These are phyloP conservation scores for Wilcoxina mikolae DNA, from an alignment of 495 filamentous ascomycete species.

Conservation along the genomic window DNA sequence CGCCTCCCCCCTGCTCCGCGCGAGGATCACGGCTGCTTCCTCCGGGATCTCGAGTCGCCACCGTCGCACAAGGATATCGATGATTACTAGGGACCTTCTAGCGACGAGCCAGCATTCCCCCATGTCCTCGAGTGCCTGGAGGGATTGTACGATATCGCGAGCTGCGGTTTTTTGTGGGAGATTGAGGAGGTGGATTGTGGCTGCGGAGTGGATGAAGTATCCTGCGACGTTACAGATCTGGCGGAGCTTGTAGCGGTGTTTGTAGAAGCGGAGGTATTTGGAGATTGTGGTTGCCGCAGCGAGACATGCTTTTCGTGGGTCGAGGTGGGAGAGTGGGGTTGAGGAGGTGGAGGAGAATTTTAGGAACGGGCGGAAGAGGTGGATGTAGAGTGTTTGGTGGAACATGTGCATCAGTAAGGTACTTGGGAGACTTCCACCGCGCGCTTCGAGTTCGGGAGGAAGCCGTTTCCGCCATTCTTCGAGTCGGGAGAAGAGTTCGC, in stretches of 20 bases:
- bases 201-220: conserved; percentile 86
- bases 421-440: conserved; percentile 74
- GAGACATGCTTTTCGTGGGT: conserved; percentile 77
- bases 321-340: conserved; percentile 74
- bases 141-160: conserved; percentile 73
- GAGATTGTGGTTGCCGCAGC: conserved; percentile 78
- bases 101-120: conserved; percentile 90
- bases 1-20: conserved; percentile 32
- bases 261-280: conserved; percentile 83
- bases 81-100: conserved; percentile 65
- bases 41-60: conserved; percentile 80
- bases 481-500: conserved; percentile 75
- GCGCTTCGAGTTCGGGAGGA: conserved; percentile 74
- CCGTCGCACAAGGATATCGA: conserved; percentile 69
- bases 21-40: conserved; percentile 60
- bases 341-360: conserved; percentile 88
- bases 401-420: conserved; percentile 98
- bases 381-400: conserved; percentile 89
- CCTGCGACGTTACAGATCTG: conserved; percentile 93
- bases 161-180: conserved; percentile 77
- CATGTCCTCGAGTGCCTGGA: conserved; percentile 92
- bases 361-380: conserved; percentile 90
- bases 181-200: conserved; percentile 87
- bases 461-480: conserved; percentile 83
- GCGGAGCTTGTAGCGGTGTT: conserved; percentile 72